Evolutionary conservation across 1,139 yeast species (phyloP).

Genomic region (Suhomyces coccinellae): DNA sequence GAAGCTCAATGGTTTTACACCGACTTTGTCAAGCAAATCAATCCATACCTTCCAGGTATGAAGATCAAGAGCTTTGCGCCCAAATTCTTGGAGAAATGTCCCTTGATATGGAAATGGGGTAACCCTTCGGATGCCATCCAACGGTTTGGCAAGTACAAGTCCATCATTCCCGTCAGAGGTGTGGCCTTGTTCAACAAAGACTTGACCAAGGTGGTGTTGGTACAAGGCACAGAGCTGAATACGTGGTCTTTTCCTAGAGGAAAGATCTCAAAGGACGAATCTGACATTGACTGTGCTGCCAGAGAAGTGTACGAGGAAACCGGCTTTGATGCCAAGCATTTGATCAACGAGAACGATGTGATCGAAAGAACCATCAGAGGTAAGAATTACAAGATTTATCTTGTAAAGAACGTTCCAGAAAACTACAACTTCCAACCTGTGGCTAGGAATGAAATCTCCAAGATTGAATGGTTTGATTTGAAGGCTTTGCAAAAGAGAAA

Average conservation of each 20-base stretch:
- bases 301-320: constrained; percentile 94
- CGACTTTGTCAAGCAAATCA: constrained; percentile 74
- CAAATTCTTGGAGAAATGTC: constrained; percentile 72
- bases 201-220: constrained; percentile 71
- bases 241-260: constrained; percentile 98
- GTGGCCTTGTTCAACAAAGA: constrained; percentile 80
- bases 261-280: constrained; percentile 90
- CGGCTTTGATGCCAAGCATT: constrained; percentile 79
- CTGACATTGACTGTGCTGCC: constrained; percentile 88
- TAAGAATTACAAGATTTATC: constrained; percentile 81
- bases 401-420: constrained; percentile 79
- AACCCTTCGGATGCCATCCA: constrained; percentile 73
- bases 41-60: constrained; percentile 76
- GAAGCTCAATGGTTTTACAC: constrained; percentile 98
- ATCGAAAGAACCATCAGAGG: constrained; percentile 82
- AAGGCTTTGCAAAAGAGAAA: constrained; percentile 37
- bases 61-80: constrained; percentile 81
- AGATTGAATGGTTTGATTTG: constrained; percentile 47
- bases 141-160: constrained; percentile 81
- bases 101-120: constrained; percentile 85
- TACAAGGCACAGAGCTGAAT: constrained; percentile 81
- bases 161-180: constrained; percentile 93
- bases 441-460: constrained; percentile 83
- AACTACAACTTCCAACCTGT: constrained; percentile 71
- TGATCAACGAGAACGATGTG: constrained; percentile 66